Evolutionary conservation across 495 filamentous ascomycete species (phyloP), one percentile per base, ranked within the genome.

Genomic region (Rhypophila decipiens): DNA sequence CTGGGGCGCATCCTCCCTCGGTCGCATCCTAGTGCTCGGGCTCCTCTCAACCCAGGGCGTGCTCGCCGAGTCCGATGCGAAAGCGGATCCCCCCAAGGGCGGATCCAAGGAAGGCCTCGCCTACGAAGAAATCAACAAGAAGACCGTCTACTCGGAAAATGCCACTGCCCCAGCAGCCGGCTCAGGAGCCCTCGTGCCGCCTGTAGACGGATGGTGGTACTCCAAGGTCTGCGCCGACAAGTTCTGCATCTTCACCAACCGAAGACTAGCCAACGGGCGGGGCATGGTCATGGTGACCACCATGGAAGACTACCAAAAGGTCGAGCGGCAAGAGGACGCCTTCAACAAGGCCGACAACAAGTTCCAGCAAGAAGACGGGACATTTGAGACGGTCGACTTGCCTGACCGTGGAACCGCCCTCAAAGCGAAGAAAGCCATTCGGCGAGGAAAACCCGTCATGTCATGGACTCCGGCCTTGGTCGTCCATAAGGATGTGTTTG

Each of bases 191-290:
- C 31, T 49, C 13, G 11, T 31, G 0, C 50, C 58, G 1, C 58
- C 60, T 11, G 49, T 52, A 13, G 22, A 55, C 4, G 57, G 54
- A 0, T 66, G 63, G 63, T 58, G 52, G 44, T 33, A 57, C 9
- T 50, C 60, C 49, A 53, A 59, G 18, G 56, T 56, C 50, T 69
- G 65, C 49, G 31, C 51, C 19, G 55, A 47, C 19, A 24, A 42
- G n/a, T 69, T 53, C 55, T 69, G 65, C 50, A 50, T 69, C 47
- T 65, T 56, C 39, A 59, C 61, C 21, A 69, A 67, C 52, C 60
- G 29, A 0, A 33, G 40, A 3, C 18, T 45, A 9, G 43, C 31
- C 43, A 43, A 31, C 40, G 33, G 29, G 17, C 43, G 31, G 4
- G 43, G 21, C 19, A n/a, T 23, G n/a, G 43, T 27, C 43, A 27